Evolutionary conservation across 2,329 filamentous ascomycete species (phyloP).

Genomic region (Ophiocordyceps australis): DNA sequence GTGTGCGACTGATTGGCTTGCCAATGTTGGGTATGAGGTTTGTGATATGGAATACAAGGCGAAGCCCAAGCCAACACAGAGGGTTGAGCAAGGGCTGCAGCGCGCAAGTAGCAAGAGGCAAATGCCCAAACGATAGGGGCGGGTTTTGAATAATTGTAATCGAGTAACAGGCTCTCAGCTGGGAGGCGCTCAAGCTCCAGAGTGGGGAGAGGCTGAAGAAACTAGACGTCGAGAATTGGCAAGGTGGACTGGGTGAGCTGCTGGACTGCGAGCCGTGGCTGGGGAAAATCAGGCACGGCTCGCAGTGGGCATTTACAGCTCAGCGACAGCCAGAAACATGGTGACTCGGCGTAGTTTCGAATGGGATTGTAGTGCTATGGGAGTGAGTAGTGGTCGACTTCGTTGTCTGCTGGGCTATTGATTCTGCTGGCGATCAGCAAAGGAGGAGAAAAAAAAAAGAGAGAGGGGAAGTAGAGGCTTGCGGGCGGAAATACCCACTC

Average conservation of each 20-base stretch:
- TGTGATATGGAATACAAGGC: too few species aligned
- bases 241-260: slow-evolving; percentile 70
- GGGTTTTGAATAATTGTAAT: too few species aligned
- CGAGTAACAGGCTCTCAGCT: slow-evolving; percentile 20
- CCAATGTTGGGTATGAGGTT: too few species aligned
- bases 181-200: too few species aligned
- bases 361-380: slow-evolving; percentile 11
- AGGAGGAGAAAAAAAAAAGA: slow-evolving; percentile 5
- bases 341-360: slow-evolving; percentile 51
- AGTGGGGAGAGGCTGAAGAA: slow-evolving; percentile 36
- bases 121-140: too few species aligned
- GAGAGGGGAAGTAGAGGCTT: background rate
- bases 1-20: too few species aligned
- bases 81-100: too few species aligned
- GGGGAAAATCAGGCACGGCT: slow-evolving; percentile 28
- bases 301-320: slow-evolving; percentile 86
- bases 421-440: slow-evolving; percentile 12
- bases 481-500: too few species aligned
- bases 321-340: slow-evolving; percentile 65
- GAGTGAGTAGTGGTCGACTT: slow-evolving; percentile 30
- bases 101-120: too few species aligned
- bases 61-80: too few species aligned
- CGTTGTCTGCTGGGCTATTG: slow-evolving; percentile 35
- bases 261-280: slow-evolving; percentile 56
- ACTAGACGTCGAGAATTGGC: slow-evolving; percentile 49